Base-by-base conservation (phyloP, 2,329 filamentous ascomycete species). In the Neonectria magnoliae region DNA sequence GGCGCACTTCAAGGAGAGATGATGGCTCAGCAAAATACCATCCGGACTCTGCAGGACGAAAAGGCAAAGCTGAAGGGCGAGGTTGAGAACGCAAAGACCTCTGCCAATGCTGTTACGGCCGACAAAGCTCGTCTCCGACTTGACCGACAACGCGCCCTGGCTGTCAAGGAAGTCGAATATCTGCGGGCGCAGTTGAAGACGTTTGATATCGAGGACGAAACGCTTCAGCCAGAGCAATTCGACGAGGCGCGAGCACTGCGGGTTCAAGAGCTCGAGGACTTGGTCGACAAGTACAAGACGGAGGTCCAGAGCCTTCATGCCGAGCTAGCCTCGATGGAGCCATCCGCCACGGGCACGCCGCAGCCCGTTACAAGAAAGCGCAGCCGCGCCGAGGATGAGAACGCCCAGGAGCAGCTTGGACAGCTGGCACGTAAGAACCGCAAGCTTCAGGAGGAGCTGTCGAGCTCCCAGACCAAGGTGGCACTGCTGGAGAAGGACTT, bases 121-220 rank as follows among this genome's bases (percentile, higher is more conserved):
- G 91, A 93, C 73, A 91, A 94, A 79, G 86, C 87, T 1, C 90
- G 89, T 47, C 82, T 91, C 57, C 88, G 96, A 33, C 82, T 98
- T 0, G 95, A 99, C 73, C 87, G 96, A 63, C 95, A 98, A 76
- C 92, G 93, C 62, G 88, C 87, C 1, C 85, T 99, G 8, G 93
- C 94, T 0, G 85, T 93, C 25, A 98, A 98, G 76, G 97, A 99
- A 77, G 93, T 96, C 0, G 94, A 98, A 71, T 97, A 97, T 76
- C 86, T 99, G 7, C 92, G 96, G 22, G 95, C 93, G 0, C 96
- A 99, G 78, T 85, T 98, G 59, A 94, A 94, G 80, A 91, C 92
- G 0, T 91, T 97, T 65, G 93, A 98, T 73, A 87, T 89, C 1
- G 96, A 99, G 78, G 94, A 98, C 73, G 88, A 89, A 57, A 94